Evolutionary conservation across 306 rosid genomes (phyloP).

Genomic region (Lathyrus oleraceus): DNA sequence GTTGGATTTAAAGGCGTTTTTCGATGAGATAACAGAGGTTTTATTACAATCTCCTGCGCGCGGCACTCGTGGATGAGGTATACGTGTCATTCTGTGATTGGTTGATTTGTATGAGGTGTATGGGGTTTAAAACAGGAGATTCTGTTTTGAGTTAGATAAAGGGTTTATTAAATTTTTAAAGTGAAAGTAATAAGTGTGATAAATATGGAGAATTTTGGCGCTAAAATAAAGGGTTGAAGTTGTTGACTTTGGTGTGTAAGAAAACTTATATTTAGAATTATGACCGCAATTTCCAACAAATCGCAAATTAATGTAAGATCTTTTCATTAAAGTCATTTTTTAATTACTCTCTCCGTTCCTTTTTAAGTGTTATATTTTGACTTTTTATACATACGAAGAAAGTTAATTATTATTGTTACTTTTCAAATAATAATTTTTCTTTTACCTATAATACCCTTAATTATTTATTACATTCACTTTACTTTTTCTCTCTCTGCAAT

Average conservation of each 20-base stretch:
- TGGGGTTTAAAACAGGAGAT: slow-evolving; percentile 26
- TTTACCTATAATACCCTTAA: too few relatives aligned
- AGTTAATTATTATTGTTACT: too few relatives aligned
- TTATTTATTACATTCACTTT: too few relatives aligned
- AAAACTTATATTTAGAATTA: too few relatives aligned
- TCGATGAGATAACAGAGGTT: slow-evolving; percentile 13
- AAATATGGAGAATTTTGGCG: slow-evolving; percentile 51
- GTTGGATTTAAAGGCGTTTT: slow-evolving; percentile 48
- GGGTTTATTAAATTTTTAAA: not conserved
- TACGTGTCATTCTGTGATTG: slow-evolving; percentile 13
- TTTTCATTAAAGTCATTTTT: too few relatives aligned
- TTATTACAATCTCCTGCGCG: slow-evolving; percentile 16
- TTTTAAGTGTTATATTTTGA: too few relatives aligned
- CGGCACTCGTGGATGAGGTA: not conserved
- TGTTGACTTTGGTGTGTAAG: slow-evolving; percentile 32
- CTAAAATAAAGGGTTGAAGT: slow-evolving; percentile 43
- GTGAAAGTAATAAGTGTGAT: slow-evolving; percentile 28
- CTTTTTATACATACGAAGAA: too few relatives aligned
- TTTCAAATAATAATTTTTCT: too few relatives aligned
- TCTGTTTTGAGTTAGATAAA: not conserved
- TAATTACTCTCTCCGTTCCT: too few relatives aligned
- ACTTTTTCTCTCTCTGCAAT: too few relatives aligned
- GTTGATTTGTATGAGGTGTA: not conserved
- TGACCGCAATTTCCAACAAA: too few relatives aligned
- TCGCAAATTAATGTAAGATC: too few relatives aligned